A percentile compares a stretch with the other conserved stretches of the same genome.
phyloP scores from a whole-genome alignment of 495 filamentous ascomycete genomes.

The Podospora didyma region DNA sequence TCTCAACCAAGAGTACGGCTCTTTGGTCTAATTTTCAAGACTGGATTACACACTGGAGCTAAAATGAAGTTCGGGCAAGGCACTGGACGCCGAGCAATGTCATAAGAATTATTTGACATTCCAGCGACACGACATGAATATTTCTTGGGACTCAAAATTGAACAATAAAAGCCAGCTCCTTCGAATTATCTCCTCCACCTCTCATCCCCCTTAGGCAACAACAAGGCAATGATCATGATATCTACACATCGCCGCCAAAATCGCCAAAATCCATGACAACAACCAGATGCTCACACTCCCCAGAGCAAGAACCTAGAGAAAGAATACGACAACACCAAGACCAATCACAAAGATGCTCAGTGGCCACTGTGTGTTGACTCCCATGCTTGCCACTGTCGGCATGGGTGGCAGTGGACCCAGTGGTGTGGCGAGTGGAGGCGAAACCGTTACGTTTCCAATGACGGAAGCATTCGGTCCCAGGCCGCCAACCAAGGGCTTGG shows the following conservation, averaged over 20 bases:
- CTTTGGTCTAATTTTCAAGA: too few species aligned
- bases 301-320: not conserved
- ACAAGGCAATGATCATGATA: not conserved
- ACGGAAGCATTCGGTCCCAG: constrained; percentile 6
- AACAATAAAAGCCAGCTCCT: not conserved
- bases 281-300: not conserved
- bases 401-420: not conserved
- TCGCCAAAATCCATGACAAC: not conserved
- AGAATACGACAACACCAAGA: not conserved
- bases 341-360: not conserved
- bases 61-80: too few species aligned
- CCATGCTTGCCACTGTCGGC: constrained; percentile 5
- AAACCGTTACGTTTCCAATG: constrained; percentile 1
- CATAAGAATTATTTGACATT: too few species aligned
- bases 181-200: not conserved
- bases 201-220: not conserved
- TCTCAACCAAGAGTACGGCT: too few species aligned
- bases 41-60: too few species aligned
- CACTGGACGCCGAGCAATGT: too few species aligned
- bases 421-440: not conserved
- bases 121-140: too few species aligned
- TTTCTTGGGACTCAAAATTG: not conserved
- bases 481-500: constrained; percentile 1
- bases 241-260: not conserved
- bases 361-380: not conserved